Evolutionary conservation across 148 eudicot species (phyloP).

Genomic region (Pharnaceum exiguum): DNA sequence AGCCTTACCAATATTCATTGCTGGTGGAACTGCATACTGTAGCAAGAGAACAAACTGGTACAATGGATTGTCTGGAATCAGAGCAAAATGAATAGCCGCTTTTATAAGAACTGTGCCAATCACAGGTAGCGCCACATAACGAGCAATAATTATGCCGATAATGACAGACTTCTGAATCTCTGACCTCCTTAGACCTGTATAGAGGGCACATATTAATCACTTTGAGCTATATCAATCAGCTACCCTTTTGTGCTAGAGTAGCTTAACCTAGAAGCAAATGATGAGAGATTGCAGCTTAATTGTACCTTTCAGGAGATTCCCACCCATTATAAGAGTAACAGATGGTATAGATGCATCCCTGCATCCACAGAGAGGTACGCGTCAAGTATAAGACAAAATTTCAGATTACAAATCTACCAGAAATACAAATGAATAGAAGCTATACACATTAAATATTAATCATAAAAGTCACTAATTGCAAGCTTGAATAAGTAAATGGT

Average conservation of each 20-base stretch:
- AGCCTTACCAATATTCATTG: slow-evolving; percentile 72
- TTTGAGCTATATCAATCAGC: not conserved
- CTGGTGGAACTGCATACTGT: slow-evolving; percentile 82
- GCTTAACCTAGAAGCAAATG: not conserved
- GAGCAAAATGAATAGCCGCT: slow-evolving; percentile 38
- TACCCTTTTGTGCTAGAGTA: not conserved
- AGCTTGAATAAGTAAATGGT: too few species aligned
- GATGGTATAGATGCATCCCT: slow-evolving; percentile 80
- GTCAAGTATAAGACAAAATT: too few species aligned
- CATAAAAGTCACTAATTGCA: too few species aligned
- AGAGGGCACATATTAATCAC: not conserved
- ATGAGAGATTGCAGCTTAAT: not conserved
- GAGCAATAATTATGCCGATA: slow-evolving; percentile 44
- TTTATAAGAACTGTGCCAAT: slow-evolving; percentile 49
- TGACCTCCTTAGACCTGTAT: slow-evolving; percentile 49
- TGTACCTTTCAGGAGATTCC: slow-evolving; percentile 71
- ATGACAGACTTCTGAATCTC: slow-evolving; percentile 40
- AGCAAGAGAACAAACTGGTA: slow-evolving; percentile 74
- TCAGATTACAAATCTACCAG: too few species aligned
- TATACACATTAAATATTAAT: too few species aligned
- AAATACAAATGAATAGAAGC: too few species aligned
- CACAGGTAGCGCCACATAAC: slow-evolving; percentile 52
- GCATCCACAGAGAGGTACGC: slow-evolving; percentile 17
- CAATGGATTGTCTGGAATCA: slow-evolving; percentile 51
- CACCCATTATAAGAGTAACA: slow-evolving; percentile 66